phyloP scores from a whole-genome alignment of 768 basidiomycete species.

The Cystofilobasidium ferigula region DNA sequence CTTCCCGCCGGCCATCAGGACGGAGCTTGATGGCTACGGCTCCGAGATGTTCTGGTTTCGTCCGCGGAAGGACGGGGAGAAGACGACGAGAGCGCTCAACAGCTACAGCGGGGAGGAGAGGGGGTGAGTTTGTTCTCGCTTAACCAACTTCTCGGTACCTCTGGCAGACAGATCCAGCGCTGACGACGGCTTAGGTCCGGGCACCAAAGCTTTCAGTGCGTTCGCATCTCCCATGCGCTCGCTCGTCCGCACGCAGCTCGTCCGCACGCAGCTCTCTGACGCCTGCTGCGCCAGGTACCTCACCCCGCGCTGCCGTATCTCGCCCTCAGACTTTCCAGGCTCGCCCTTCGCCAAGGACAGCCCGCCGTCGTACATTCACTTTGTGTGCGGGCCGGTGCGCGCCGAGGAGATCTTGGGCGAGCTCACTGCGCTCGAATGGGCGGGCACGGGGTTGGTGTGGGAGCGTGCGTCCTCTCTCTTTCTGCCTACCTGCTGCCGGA shows the following conservation, averaged over 20 bases:
- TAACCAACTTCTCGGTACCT: not conserved
- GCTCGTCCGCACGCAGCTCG: not conserved
- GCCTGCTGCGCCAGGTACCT: constrained; percentile 43
- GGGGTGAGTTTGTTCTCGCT: constrained; percentile 44
- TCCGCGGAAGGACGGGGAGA: constrained; percentile 42
- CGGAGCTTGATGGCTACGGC: constrained; percentile 53
- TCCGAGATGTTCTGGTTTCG: constrained; percentile 67
- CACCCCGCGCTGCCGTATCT: constrained; percentile 58
- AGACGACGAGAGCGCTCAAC: constrained; percentile 59
- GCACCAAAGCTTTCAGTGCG: constrained; percentile 49
- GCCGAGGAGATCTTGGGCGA: constrained; percentile 59
- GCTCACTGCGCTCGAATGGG: constrained; percentile 42
- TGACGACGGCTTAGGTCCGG: constrained; percentile 9
- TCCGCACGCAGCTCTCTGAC: too few species aligned
- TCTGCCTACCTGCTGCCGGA: not conserved
- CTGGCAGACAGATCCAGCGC: not conserved
- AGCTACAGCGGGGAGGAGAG: constrained; percentile 61
- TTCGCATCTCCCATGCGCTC: not conserved
- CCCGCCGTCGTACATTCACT: constrained; percentile 54
- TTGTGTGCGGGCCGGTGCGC: constrained; percentile 70
- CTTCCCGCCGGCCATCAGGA: constrained; percentile 54
- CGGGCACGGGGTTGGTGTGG: constrained; percentile 44
- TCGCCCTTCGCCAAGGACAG: constrained; percentile 42
- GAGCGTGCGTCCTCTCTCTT: constrained; percentile 40
- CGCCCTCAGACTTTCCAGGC: constrained; percentile 53